Base-by-base conservation (phyloP, 1,139 yeast genomes). In the Spathaspora sp. region DNA sequence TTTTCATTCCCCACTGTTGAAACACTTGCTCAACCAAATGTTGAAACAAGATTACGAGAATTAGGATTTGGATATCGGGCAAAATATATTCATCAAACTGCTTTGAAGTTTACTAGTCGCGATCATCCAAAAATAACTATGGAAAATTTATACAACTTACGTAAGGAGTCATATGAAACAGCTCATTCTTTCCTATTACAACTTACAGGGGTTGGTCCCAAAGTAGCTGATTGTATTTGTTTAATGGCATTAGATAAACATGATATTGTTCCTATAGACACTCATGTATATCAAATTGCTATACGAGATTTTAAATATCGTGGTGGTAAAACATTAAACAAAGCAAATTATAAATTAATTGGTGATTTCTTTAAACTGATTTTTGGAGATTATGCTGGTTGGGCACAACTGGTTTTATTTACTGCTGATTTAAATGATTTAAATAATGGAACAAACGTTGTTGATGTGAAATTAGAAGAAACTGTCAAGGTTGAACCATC, bases 361-460 rank as follows among this genome's bases (percentile, higher is more conserved):
- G 72, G 93, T 34, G 57, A 60, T 5, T 82, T 79, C 60, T 86
- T 91, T 59, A 73, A 78, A 42, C 74, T 74, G 0, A 68, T 85
- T 24, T 93, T 97, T 91, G 97, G 97, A 0, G 78, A 80, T 0
- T 86, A 87, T 61, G 97, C 99, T 4, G 99, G 99, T 0, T 93
- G 99, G 99, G 98, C 98, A 0, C 98, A 91, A 59, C 86, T 93
- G 13, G 91, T 91, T 10, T 72, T 91, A 49, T 93, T 91, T 66
- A 85, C 97, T 0, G 89, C 91, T 7, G 97, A 90, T 60, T 74
- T 91, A 49, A 62, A 70, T 37, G 86, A 82, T 55, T 69, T 84
- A 49, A 76, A 81, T 48, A 80, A 80, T 54, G 91, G 89, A 6
- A 46, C 51, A n/a, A 48, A 51, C 41, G 41, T 47, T 5, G 42